phyloP scores from a whole-genome alignment of 2,329 filamentous ascomycete species.

The Ophiocordyceps camponoti-leonardi region DNA sequence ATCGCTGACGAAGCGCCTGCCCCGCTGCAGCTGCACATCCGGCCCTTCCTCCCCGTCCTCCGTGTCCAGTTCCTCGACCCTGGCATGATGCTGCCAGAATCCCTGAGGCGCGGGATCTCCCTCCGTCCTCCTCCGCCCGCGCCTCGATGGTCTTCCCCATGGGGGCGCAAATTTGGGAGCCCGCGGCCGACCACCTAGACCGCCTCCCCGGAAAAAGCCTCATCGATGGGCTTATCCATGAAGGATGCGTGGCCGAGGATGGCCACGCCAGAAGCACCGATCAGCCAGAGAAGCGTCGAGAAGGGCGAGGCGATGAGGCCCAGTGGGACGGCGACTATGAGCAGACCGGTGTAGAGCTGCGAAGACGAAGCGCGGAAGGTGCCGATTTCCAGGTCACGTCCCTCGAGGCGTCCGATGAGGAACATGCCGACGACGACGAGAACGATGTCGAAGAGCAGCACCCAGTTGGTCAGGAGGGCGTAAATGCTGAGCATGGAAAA shows the following conservation, averaged over 20 bases:
- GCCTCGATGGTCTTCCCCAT: slow-evolving; percentile 99
- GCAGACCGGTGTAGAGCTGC: slow-evolving; percentile 81
- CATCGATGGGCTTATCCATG: slow-evolving; percentile 98
- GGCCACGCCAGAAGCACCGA: slow-evolving; percentile 84
- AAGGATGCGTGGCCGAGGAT: slow-evolving; percentile 90
- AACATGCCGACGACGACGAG: slow-evolving; percentile 77
- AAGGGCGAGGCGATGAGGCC: slow-evolving; percentile 76
- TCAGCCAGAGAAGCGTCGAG: slow-evolving; percentile 78
- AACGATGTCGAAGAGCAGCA: slow-evolving; percentile 82
- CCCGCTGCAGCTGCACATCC: slow-evolving; percentile 21
- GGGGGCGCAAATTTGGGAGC: slow-evolving; percentile 85
- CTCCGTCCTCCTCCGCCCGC: slow-evolving; percentile 48
- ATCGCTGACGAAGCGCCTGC: slow-evolving; percentile 39
- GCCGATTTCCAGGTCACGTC: slow-evolving; percentile 75
- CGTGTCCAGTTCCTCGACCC: slow-evolving; percentile 52
- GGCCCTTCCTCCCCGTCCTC: slow-evolving; percentile 40
- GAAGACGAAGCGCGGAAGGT: slow-evolving; percentile 70
- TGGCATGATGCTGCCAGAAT: slow-evolving; percentile 15
- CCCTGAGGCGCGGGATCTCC: slow-evolving; percentile 23
- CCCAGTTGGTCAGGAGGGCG: slow-evolving; percentile 72
- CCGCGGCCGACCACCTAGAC: slow-evolving; percentile 99
- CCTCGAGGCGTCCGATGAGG: slow-evolving; percentile 78
- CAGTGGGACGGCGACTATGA: slow-evolving; percentile 69
- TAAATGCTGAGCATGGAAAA: slow-evolving; percentile 95
- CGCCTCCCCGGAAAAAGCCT: slow-evolving; percentile 99